Base-by-base conservation (phyloP, 495 filamentous ascomycete species). In the Aspergillus hancockii region DNA sequence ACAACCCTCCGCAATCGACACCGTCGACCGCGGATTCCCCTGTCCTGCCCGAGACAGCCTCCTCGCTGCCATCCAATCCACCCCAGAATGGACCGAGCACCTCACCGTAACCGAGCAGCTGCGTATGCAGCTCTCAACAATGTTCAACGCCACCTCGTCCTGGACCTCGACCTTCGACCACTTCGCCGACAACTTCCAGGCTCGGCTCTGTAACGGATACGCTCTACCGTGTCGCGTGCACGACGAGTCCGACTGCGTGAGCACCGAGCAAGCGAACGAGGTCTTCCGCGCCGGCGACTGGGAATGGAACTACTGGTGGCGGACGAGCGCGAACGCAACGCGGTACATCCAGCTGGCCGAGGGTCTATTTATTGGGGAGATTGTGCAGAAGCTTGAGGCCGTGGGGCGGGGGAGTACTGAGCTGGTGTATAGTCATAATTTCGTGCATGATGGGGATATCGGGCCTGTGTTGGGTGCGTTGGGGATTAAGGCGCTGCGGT, bases 231-330 rank as follows among this genome's bases (percentile, higher is more conserved):
- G 76, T 61, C 65, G 67, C 36, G 9, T 71, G 0, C 54, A 66
- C 0, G 67, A 77, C 45, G 60, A 62, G 0, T 68, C 66, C 0
- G 54, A 61, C 18, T 79, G 76, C 52, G 76, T 71, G 18, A 76
- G 65, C 0, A 52, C 28, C 30, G 52, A 65, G 5, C 72, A 75
- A 61, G 73, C 71, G 0, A 52, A 77, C 2, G 70, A 74, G 57
- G 73, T 72, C 22, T 79, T 79, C 63, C 74, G 76, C 40, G 76
- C 73, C 16, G 76, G 76, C 13, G 76, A 79, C 47, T 79, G 76
- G 76, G 70, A 74, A 52, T 79, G 75, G 72, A 77, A 79, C 47
- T 79, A 76, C 63, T 79, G 72, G 62, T 79, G 73, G 73, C 71
- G 76, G 13, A 53, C 63, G 14, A 77, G 73, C 45, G 62, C 63